Evolutionary conservation across 1,139 yeast species (phyloP), one percentile per base, ranked within the genome.

Genomic region (Blastobotrys ciferrii): DNA sequence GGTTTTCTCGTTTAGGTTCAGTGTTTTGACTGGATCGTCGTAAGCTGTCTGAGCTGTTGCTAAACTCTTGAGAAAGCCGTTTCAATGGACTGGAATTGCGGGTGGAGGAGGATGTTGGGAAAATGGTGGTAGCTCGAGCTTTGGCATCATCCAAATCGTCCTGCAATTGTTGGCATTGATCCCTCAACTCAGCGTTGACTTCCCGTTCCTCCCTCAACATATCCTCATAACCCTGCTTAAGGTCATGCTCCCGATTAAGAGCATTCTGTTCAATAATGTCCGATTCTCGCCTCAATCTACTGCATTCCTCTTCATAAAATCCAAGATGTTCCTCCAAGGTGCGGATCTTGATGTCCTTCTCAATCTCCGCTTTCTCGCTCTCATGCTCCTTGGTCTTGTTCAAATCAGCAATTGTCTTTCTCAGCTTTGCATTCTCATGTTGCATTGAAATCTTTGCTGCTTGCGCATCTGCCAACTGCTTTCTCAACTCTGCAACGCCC

Each of bases 401-500:
- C 32, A 48, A 30, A 11, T 52, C 48, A 12, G 46, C 30, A 23
- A 56, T 35, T 4, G 54, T 56, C 19, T 46, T 36, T 7, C 59
- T 37, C 18, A 56, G 47, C 42, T 53, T 56, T 14, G 53, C 54
- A 32, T 51, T 55, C 32, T 56, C 59, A 31, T 40, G 52, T 30
- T 51, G 53, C 42, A 50, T 44, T 9, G 52, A 43, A 17, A 51
- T 45, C 11, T 52, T 50, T 3, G 53, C 51, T 2, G 58, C 53
- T 38, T 55, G 54, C 4, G 53, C 45, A 7, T 51, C 56, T 2
- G 53, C 55, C n/a, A 56, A 45, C 35, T 48, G 49, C 25, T 49
- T 54, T 32, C 50, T 42, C 15, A 56, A 46, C 23, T 55, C 56
- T 1, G 56, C 56, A 2, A 56, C 53, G 1, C 58, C 58, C 17